These are phyloP conservation scores for Theileria annulata DNA, from an alignment of 169 alveolate genomes.

Conservation along the genomic window DNA sequence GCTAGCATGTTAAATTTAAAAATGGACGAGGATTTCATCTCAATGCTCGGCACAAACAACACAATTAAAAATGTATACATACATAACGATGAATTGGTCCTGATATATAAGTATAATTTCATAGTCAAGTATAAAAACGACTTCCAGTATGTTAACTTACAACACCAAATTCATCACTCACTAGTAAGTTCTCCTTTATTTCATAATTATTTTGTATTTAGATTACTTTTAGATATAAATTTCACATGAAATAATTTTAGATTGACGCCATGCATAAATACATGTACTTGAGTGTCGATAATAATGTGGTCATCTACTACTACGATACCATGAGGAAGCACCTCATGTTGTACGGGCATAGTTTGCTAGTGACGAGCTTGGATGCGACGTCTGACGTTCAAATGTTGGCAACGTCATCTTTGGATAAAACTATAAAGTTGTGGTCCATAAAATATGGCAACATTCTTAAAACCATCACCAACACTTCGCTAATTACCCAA, in stretches of 20 bases:
- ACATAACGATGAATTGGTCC: neutral
- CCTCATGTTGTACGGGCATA: constrained; percentile 86
- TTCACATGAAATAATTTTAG: neutral
- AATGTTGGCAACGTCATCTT: constrained; percentile 79
- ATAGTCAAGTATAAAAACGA: neutral
- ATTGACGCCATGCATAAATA: constrained; percentile 20
- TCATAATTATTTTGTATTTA: neutral
- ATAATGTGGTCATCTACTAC: constrained; percentile 76
- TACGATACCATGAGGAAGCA: constrained; percentile 79
- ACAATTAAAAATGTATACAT: neutral
- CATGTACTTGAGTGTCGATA: constrained; percentile 80
- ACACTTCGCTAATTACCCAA: neutral
- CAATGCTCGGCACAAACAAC: neutral
- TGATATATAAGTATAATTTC: neutral
- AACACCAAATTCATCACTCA: neutral
- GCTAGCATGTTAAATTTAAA: neutral
- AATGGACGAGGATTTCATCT: neutral
- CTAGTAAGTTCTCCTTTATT: neutral
- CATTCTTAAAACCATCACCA: constrained; percentile 58
- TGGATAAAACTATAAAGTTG: constrained; percentile 82
- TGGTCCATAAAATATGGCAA: constrained; percentile 89
- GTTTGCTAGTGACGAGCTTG: constrained; percentile 82
- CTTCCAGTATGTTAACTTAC: neutral
- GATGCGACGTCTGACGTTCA: constrained; percentile 79
- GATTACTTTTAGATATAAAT: neutral